A percentile compares a stretch with the other conserved stretches of the same genome.
These are phyloP conservation scores for Leucoagaricus sp. DNA, from an alignment of 1,284 basidiomycete species.

Conservation along the genomic window DNA sequence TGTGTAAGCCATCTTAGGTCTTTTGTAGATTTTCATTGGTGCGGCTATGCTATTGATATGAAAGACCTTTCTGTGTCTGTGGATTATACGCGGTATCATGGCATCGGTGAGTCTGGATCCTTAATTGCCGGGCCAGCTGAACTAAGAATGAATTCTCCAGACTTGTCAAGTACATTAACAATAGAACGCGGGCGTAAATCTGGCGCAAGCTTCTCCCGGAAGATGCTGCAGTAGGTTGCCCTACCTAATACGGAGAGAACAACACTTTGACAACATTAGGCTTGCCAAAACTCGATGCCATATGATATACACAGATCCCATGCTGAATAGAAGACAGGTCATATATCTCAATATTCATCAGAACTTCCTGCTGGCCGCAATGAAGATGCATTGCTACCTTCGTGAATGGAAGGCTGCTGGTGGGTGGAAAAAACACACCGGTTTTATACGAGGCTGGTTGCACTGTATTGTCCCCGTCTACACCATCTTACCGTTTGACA, in stretches of 20 bases:
- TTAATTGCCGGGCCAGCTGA: neutral
- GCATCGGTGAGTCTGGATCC: constrained; percentile 48
- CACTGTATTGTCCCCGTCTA: neutral
- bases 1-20: neutral
- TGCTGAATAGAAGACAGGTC: constrained; percentile 63
- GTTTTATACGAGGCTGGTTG: constrained; percentile 57
- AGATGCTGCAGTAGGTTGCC: constrained; percentile 65
- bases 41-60: constrained; percentile 82
- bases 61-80: constrained; percentile 72
- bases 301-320: constrained; percentile 76
- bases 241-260: neutral
- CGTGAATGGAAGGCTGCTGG: constrained; percentile 59
- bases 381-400: constrained; percentile 89
- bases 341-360: constrained; percentile 87
- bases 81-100: constrained; percentile 70
- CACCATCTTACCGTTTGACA: constrained; percentile 3
- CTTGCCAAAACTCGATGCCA: constrained; percentile 70
- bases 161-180: constrained; percentile 57
- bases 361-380: constrained; percentile 81
- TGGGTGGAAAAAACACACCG: constrained; percentile 41
- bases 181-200: constrained; percentile 60
- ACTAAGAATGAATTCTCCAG: constrained; percentile 17
- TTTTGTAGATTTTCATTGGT: constrained; percentile 83
- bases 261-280: constrained; percentile 47
- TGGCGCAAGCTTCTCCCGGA: constrained; percentile 59